Evolutionary conservation across 306 rosid species (phyloP), one percentile per base, ranked within the genome.

Genomic region (Vachellia collinsii): DNA sequence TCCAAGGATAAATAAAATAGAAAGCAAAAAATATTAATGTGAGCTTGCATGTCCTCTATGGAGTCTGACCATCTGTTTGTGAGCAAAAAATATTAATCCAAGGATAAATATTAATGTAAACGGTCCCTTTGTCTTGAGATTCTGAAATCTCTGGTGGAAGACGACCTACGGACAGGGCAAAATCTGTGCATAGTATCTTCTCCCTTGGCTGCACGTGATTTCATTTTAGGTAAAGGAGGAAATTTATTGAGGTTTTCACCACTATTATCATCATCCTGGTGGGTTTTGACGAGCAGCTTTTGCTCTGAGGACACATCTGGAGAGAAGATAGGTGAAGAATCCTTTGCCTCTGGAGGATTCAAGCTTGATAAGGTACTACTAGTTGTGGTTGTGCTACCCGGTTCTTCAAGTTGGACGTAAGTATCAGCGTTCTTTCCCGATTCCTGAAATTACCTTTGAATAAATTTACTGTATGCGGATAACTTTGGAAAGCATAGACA

Each of bases 341-440:
- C 93, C 51, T 81, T 86, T 67, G 70, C 77, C 73, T 86, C 80
- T 38, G 78, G 79, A 17, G 50, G 87, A 74, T 89, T 88, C 54
- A 70, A 78, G 65, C 89, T 56, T 16, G 96, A 89, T 9, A 94
- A 88, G 63, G 89, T 86, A 79, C 90, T 85, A 42, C 86, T 62
- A 19, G 67, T 77, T 59, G 78, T 80, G 38, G 75, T 82, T n/a
- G 82, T 54, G 77, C 81, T 81, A 19, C 64, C 84, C 53, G 20
- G 84, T 66, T 90, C 91, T 75, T 90, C 89, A 20, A 44, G 86
- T 77, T 72, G 90, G 46, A 80, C 68, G 69, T 74, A 54, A 20
- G 54, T 56, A 50, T 79, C 79, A 0, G 54, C 83, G 43, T 65
- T 80, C 64, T 75, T 84, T 80, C 74, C 82, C 69, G 12, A 4